A percentile compares a stretch with the other conserved stretches of the same genome.
Evolutionary conservation across 1,284 basidiomycete species (phyloP).

Genomic region (Moesziomyces sp.): DNA sequence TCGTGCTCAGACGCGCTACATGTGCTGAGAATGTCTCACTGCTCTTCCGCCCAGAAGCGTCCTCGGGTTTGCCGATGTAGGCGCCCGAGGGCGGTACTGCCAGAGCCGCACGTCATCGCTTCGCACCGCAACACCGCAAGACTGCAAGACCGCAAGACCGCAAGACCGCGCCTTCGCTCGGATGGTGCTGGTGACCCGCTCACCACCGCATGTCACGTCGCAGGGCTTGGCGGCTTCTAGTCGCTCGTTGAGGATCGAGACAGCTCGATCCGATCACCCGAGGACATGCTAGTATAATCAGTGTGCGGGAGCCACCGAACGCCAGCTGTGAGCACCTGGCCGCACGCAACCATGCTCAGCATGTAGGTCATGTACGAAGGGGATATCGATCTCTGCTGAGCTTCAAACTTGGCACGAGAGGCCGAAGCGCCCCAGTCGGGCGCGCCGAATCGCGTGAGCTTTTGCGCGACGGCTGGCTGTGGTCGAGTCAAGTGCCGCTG

Average conservation of each 20-base stretch:
- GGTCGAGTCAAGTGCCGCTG: slow-evolving; percentile 8
- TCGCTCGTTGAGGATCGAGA: no score
- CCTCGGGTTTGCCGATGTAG: background rate
- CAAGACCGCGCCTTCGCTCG: no score
- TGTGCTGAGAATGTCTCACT: background rate
- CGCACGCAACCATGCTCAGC: no score
- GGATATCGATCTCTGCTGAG: background rate
- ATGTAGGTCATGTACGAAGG: no score
- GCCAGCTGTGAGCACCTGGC: no score
- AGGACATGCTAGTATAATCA: no score
- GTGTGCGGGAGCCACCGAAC: no score
- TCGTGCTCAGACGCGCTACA: background rate
- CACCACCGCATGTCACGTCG: background rate
- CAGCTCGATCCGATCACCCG: no score
- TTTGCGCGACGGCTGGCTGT: background rate
- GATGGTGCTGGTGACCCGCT: background rate
- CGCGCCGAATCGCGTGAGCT: background rate
- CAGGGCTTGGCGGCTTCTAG: background rate
- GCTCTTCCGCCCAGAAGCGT: background rate
- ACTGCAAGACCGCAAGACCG: no score
- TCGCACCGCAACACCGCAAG: no score
- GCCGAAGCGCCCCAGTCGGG: background rate
- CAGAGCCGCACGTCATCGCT: background rate
- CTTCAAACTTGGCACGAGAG: background rate
- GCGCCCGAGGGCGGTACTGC: background rate